Evolutionary conservation across 805 yeast species (phyloP).

Genomic region (Wickerhamiella azyma): DNA sequence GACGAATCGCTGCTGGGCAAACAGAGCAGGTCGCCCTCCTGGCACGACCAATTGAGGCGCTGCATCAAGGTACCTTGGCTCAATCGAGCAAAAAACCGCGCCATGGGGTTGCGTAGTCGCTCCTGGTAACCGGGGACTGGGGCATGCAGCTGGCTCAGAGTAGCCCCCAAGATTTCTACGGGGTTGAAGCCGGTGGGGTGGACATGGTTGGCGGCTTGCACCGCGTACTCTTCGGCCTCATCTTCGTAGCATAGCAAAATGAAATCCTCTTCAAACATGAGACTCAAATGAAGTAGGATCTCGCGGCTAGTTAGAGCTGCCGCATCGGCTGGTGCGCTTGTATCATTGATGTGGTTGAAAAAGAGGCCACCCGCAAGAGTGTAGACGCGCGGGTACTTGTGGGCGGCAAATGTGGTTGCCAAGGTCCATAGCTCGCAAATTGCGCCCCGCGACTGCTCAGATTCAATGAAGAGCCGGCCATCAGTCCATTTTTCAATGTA

Average conservation of each 20-base stretch:
- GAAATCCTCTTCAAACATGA: conserved; percentile 50
- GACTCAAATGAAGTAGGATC: conserved; percentile 12
- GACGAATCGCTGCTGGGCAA: conserved; percentile 24
- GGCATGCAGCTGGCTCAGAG: conserved; percentile 46
- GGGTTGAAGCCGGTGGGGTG: conserved; percentile 72
- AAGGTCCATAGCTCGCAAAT: conserved; percentile 36
- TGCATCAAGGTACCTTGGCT: background rate
- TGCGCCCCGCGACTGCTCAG: background rate
- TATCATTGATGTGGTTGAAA: background rate
- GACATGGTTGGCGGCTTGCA: conserved; percentile 43
- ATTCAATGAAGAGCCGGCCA: conserved; percentile 22
- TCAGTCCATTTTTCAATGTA: conserved; percentile 12
- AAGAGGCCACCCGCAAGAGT: conserved; percentile 14
- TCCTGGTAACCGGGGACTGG: conserved; percentile 60
- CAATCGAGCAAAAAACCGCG: conserved; percentile 39
- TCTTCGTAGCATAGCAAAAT: conserved; percentile 27
- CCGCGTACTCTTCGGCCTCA: conserved; percentile 28
- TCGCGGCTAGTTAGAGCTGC: background rate
- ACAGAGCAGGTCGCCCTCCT: conserved; percentile 22
- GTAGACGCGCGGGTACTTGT: conserved; percentile 42
- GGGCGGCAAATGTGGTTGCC: conserved; percentile 28
- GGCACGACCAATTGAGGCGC: conserved; percentile 26
- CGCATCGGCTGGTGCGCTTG: background rate
- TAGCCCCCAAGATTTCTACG: conserved; percentile 35
- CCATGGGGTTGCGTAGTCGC: conserved; percentile 49